phyloP scores from a whole-genome alignment of 208 protist species.

The Leishmania gerbilli region DNA sequence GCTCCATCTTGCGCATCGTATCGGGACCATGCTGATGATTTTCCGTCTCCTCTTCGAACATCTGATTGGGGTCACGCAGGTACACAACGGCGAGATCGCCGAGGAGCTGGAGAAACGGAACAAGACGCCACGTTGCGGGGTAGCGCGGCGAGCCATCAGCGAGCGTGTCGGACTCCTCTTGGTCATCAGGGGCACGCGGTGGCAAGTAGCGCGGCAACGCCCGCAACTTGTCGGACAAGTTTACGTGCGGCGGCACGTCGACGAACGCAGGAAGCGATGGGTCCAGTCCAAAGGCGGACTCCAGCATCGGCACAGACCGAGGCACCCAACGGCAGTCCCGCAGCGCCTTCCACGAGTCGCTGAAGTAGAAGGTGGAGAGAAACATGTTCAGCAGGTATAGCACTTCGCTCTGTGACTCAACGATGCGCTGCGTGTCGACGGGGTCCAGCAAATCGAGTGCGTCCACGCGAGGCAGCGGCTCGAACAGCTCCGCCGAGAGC shows the following conservation, averaged over 20 bases:
- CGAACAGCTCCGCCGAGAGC: slow-evolving; percentile 20
- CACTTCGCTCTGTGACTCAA: slow-evolving; percentile 83
- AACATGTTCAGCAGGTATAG: slow-evolving; percentile 81
- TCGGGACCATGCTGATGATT: slow-evolving; percentile 69
- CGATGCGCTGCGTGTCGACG: slow-evolving; percentile 40
- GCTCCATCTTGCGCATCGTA: slow-evolving; percentile 85
- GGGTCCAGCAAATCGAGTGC: slow-evolving; percentile 13
- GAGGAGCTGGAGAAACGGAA: slow-evolving; percentile 33
- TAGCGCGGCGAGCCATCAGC: not conserved
- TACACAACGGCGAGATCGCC: slow-evolving; percentile 43
- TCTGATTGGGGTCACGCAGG: slow-evolving; percentile 30
- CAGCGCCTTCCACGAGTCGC: slow-evolving; percentile 62
- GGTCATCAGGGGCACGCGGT: not conserved
- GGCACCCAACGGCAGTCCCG: slow-evolving; percentile 54
- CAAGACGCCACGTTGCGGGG: slow-evolving; percentile 27
- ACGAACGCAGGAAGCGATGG: slow-evolving; percentile 27
- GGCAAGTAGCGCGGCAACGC: slow-evolving; percentile 43
- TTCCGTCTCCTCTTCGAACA: slow-evolving; percentile 47
- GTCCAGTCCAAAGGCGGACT: slow-evolving; percentile 58
- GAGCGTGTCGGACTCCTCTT: not conserved
- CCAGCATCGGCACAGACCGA: slow-evolving; percentile 58
- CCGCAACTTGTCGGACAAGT: slow-evolving; percentile 33
- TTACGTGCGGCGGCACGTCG: slow-evolving; percentile 35
- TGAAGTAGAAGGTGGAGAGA: slow-evolving; percentile 81
- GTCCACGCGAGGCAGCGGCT: slow-evolving; percentile 18